These are phyloP conservation scores for Hygrophorus russula DNA, from an alignment of 768 basidiomycete species.

Conservation along the genomic window DNA sequence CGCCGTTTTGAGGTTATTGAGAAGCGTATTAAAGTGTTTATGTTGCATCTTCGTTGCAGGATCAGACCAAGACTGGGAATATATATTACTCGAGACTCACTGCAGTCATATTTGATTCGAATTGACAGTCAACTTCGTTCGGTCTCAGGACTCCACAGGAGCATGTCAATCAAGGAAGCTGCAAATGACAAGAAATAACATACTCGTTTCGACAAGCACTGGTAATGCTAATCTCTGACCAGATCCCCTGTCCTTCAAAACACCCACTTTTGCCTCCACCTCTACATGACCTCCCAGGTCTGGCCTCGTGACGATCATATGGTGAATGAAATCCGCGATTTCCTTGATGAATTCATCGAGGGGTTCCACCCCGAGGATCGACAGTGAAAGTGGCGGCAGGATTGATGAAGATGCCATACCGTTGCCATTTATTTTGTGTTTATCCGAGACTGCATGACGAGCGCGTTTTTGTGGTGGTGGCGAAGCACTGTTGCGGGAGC, in stretches of 20 bases:
- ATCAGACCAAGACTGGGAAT: conserved; percentile 4
- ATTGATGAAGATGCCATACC: conserved; percentile 7
- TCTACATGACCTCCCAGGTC: conserved; percentile 54
- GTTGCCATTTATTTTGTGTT: background rate
- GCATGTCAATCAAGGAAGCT: conserved; percentile 3
- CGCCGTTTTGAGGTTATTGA: conserved; percentile 69
- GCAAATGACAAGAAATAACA: conserved; percentile 19
- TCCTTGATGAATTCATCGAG: conserved; percentile 89
- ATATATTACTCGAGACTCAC: conserved; percentile 33
- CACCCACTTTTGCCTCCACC: conserved; percentile 85
- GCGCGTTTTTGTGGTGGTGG: conserved; percentile 22
- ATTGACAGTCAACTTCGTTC: conserved; percentile 52
- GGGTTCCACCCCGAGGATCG: conserved; percentile 83
- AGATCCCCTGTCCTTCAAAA: conserved; percentile 46
- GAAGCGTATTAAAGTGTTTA: conserved; percentile 70
- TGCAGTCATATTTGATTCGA: conserved; percentile 88
- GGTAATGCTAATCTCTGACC: conserved; percentile 58
- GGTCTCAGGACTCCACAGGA: conserved; percentile 51
- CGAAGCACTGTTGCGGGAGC: conserved; percentile 8
- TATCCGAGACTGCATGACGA: conserved; percentile 13
- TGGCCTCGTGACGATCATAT: conserved; percentile 49
- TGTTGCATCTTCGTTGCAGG: conserved; percentile 59
- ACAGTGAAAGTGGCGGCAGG: conserved; percentile 60
- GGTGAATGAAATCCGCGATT: conserved; percentile 81
- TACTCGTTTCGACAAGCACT: conserved; percentile 77